Conservation (phyloP, 2,329 filamentous ascomycete species). For the Chrysoporthe cubensis region DNA sequence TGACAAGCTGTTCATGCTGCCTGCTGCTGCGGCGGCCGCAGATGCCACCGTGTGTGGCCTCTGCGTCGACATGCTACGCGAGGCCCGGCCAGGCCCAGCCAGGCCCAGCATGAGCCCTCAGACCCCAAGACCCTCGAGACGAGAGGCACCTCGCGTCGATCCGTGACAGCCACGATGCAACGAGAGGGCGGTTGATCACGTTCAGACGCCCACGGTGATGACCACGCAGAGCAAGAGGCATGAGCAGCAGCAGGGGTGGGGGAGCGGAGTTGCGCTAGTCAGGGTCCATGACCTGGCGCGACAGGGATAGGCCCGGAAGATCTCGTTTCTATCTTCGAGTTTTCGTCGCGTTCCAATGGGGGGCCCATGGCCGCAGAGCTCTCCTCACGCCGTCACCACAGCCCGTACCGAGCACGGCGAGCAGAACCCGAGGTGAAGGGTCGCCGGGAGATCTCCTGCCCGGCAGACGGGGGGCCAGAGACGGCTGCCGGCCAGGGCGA, state of each 20-base stretch:
- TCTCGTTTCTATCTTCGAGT: slow-evolving; percentile 2
- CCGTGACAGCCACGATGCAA: no score
- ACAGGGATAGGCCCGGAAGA: not conserved
- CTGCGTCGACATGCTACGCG: no score
- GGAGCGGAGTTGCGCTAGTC: slow-evolving; percentile 1
- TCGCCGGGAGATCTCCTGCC: not conserved
- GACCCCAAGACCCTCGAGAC: not conserved
- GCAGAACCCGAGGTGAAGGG: not conserved
- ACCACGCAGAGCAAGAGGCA: not conserved
- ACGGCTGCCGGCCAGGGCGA: not conserved
- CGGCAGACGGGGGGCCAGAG: not conserved
- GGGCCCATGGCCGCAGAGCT: slow-evolving; percentile 6
- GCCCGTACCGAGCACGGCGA: not conserved
- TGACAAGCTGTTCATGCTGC: slow-evolving; percentile 5
- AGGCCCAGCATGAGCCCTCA: not conserved
- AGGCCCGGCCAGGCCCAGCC: not conserved
- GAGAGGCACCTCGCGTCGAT: no score
- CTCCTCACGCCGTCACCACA: not conserved
- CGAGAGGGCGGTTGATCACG: not conserved
- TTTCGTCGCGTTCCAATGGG: slow-evolving; percentile 2
- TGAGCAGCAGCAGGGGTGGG: slow-evolving; percentile 11
- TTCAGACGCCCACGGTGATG: not conserved
- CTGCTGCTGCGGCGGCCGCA: not conserved
- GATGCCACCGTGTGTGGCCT: no score
- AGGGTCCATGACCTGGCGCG: slow-evolving; percentile 11